These are phyloP conservation scores for Symmetrospora coprosmae DNA, from an alignment of 768 basidiomycete genomes.

Conservation along the genomic window DNA sequence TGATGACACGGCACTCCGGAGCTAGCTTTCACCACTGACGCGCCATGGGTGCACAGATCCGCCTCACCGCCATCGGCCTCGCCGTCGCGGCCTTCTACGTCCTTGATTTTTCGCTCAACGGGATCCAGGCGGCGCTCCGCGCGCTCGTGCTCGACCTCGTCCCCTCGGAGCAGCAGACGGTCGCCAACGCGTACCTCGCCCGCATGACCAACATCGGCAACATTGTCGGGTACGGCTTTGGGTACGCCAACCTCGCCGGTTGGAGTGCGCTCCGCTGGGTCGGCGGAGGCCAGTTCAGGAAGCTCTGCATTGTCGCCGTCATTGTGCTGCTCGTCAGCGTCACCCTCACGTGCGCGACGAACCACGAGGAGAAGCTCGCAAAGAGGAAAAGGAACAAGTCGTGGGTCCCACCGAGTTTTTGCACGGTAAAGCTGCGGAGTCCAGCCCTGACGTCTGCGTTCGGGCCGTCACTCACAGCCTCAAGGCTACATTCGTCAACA, in stretches of 20 bases:
- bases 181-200: slow-evolving; percentile 96
- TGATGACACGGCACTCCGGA: no score
- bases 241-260: slow-evolving; percentile 72
- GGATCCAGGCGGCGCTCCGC: slow-evolving; percentile 44
- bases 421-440: background rate
- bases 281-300: slow-evolving; percentile 83
- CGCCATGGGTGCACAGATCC: slow-evolving; percentile 3
- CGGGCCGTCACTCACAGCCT: background rate
- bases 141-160: slow-evolving; percentile 74
- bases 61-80: slow-evolving; percentile 52
- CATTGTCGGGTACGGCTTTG: slow-evolving; percentile 80
- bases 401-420: slow-evolving; percentile 25
- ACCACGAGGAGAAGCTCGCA: slow-evolving; percentile 49
- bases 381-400: slow-evolving; percentile 36
- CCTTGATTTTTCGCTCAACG: slow-evolving; percentile 94
- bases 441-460: background rate
- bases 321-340: slow-evolving; percentile 65
- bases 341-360: slow-evolving; percentile 71
- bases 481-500: slow-evolving; percentile 38
- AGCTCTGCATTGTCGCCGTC: slow-evolving; percentile 79
- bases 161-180: slow-evolving; percentile 72
- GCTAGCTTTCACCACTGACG: no score
- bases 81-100: slow-evolving; percentile 83
- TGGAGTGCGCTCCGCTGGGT: slow-evolving; percentile 57
- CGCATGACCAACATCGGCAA: slow-evolving; percentile 95